Base-by-base conservation (phyloP, 495 filamentous ascomycete genomes). In the Penicillium paxilli region DNA sequence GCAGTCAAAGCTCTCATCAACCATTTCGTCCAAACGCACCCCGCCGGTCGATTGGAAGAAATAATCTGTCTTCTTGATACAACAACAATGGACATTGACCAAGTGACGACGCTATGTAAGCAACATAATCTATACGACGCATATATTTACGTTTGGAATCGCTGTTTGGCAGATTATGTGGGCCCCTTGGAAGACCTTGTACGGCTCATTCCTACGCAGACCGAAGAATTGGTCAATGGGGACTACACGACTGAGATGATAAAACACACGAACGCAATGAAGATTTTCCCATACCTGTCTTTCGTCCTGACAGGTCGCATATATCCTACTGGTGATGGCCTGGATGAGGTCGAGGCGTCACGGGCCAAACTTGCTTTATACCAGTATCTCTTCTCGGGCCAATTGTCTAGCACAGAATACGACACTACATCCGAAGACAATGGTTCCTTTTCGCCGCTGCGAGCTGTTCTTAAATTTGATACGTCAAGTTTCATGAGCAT, bases 91-190 rank as follows among this genome's bases (percentile, higher is more conserved):
- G 94, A 98, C 60, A 87, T 98, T 63, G 92, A 98, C 62, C 92
- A 97, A 66, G 84, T 93, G 44, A 96, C 91, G 0, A 83, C 82
- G 14, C 80, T 98, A 4, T 98, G 95, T 79, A 94, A 92, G 61
- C 85, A 91, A 56, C 84, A 97, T 60, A 82, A 87, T 47, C 83
- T 98, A 5, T 98, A 96, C 61, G 95, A 98, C 74, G 94, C 95
- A 10, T 83, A 96, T 59, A 89, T 96, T 45, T 98, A 98, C 68
- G 89, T 98, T 52, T 98, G 94, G 93, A 97, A 94, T 47, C 87
- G 90, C 67, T 91, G 89, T 28, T 70, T 98, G 22, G 75, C 74
- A 58, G 94, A 98, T 70, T 96, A 93, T 59, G 87, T 96, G 49
- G 92, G 93, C 0, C 93, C 93, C 14, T 73, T 98, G 32, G 84